Percentiles rank a stretch among this genome's conserved stretches.
phyloP scores from a whole-genome alignment of 345 rosid genomes.

The Citrus inodora region DNA sequence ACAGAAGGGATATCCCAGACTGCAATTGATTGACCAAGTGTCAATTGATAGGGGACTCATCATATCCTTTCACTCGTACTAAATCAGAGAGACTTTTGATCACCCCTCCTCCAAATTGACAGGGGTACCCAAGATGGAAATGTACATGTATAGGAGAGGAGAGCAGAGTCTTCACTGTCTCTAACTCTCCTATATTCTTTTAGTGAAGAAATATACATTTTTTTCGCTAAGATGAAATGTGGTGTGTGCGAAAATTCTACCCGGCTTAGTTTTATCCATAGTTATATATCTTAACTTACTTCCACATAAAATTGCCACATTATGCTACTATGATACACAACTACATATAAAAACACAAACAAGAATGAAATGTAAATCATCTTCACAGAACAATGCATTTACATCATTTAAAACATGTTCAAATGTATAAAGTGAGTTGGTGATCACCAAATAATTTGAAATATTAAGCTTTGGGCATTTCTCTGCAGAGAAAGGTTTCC shows the following conservation, averaged over 20 bases:
- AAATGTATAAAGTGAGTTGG: not conserved
- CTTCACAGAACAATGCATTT: not conserved
- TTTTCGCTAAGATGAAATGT: not conserved
- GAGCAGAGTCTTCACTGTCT: not conserved
- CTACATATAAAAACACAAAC: constrained; percentile 2
- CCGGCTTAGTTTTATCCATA: not conserved
- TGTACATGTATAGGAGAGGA: not conserved
- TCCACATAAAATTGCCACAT: not conserved
- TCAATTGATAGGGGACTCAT: not conserved
- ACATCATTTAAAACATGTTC: not conserved
- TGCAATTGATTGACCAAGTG: not conserved
- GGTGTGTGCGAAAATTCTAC: not conserved
- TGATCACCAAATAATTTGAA: not conserved
- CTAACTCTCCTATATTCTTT: not conserved
- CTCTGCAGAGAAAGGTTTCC: not conserved
- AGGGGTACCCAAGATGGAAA: not conserved
- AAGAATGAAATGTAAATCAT: not conserved
- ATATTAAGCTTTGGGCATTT: not conserved
- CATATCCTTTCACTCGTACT: not conserved
- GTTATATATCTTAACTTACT: not conserved
- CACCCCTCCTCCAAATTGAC: not conserved
- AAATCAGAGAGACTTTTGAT: not conserved
- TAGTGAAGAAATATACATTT: not conserved
- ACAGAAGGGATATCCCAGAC: constrained; percentile 4
- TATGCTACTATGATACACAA: not conserved